Evolutionary conservation across 2,329 filamentous ascomycete genomes (phyloP), one percentile per base, ranked within the genome.

Genomic region (Aspergillus awamori): DNA sequence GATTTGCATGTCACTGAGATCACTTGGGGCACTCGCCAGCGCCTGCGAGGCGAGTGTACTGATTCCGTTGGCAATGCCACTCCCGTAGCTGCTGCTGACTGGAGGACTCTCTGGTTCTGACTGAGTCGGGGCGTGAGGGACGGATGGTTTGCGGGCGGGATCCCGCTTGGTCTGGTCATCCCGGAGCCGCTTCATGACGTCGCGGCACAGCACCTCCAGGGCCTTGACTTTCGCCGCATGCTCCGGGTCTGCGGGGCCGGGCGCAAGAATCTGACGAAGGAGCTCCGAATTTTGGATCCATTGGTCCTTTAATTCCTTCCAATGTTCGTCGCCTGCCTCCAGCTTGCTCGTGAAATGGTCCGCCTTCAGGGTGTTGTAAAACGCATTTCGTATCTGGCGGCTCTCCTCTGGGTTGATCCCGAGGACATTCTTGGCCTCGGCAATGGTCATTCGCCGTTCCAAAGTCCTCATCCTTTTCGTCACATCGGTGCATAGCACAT

Each of bases 401-500:
- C 84, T 86, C 70, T 89, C 83, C 69, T 89, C 86, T 6, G 88
- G 86, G 62, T 90, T 90, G 66, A 92, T 81, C 30, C 87, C 86
- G 51, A 92, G 81, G 30, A 83, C 80, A 70, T 89, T 90, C 73
- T 92, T 93, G 4, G 90, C 90, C 61, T 93, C 88, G 1, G 86
- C 84, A 48, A 94, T 84, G 0, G 87, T 88, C 83, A 94, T 87
- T n/a, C 85, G 82, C 36, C 81, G 83, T 53, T 87, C 85, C 60
- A 86, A 73, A 11, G 80, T 86, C 69, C 91, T 86, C 81, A 93
- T 88, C 20, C 89, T 83, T 76, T 95, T 95, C 1, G 90, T 93
- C 30, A 94, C 89, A 76, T 94, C 91, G 28, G 86, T 89, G 70
- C 90, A 93, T 24, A 96, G 88, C 49, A 92, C 85, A 72, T 96